Evolutionary conservation across 2,329 filamentous ascomycete genomes (phyloP), one percentile per base, ranked within the genome.

Genomic region (Dothiorella sarmentorum): DNA sequence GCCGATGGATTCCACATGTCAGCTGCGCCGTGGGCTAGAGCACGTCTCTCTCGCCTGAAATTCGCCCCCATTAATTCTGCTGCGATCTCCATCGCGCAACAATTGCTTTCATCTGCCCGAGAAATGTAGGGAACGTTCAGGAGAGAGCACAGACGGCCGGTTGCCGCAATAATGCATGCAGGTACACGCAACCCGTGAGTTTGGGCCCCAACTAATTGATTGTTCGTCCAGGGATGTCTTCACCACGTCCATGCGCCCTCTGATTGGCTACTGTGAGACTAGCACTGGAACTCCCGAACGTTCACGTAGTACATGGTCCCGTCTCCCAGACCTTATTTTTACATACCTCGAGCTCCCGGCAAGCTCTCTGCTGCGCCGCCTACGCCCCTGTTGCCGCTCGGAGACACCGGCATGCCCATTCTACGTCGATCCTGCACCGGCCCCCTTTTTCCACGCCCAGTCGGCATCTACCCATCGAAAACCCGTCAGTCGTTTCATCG

Each of bases 391-490:
- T n/a, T n/a, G n/a, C n/a, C n/a, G n/a, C n/a, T n/a, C n/a, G 11
- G 49, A 40, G 49, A 4, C 49, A 40, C 49, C 33, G 20, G 49
- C 49, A 20, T 31, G 22, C 35, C 20, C 35, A 9, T 20, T 40
- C 35, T 53, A 53, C 22, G 33, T 29, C n/a, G 49, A 53, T 53
- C 49, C 49, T 24, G 49, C 33, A 29, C 18, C 22, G 22, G 22
- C 35, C 49, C 35, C 33, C 35, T 57, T 35, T 42, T 57, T 57
- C 57, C 57, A 59, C 38, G 45, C n/a, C 45, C 35, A 42, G 24
- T 59, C 57, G 37, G 57, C 57, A 37, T 57, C 55, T 56, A 27
- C 51, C n/a, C 52, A 56, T 24, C 37, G 22, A 43, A 18, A 40
- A 27, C 33, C 33, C 35, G 49, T 53, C 35, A 53, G 49, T 26